A percentile compares a stretch with the other conserved stretches of the same genome.
Conservation (phyloP, 495 filamentous ascomycete species). For the Lasiosphaeria ovina region DNA sequence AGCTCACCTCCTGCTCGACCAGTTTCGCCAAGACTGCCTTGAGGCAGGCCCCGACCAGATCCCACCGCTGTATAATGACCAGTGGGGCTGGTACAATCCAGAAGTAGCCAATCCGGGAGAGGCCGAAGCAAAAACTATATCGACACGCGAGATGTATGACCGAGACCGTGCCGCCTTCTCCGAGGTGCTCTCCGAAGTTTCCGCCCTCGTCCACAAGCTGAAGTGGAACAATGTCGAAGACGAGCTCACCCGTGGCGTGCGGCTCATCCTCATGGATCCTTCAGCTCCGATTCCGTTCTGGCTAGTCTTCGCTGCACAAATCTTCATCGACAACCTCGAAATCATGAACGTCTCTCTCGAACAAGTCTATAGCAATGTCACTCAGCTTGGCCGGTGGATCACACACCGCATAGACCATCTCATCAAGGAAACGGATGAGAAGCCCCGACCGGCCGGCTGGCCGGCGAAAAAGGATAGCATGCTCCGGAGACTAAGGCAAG, state of each 20-base stretch:
- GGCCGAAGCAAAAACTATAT: background rate
- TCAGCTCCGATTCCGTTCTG: background rate
- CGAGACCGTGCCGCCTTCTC: background rate
- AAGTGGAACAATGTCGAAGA: conserved; percentile 7
- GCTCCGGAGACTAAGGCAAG: background rate
- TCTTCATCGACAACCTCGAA: conserved; percentile 4
- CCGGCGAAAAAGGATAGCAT: conserved; percentile 3
- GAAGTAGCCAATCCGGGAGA: background rate
- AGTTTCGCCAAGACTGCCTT: background rate
- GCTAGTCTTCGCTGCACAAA: conserved; percentile 3
- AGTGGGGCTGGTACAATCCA: background rate
- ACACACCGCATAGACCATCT: background rate
- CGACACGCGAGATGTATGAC: too few relatives aligned
- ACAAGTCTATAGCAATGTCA: background rate
- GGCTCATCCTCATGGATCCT: background rate
- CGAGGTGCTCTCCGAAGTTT: conserved; percentile 2
- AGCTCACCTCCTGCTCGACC: background rate
- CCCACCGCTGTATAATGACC: background rate
- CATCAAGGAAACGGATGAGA: background rate
- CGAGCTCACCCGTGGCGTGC: conserved; percentile 7
- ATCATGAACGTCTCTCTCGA: background rate
- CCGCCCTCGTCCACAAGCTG: conserved; percentile 4
- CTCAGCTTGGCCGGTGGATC: background rate
- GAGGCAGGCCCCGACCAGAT: background rate
- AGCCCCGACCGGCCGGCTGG: conserved; percentile 1